Percentiles rank a stretch among this genome's conserved stretches.
phyloP scores from a whole-genome alignment of 805 yeast genomes.

The Candida coquimbonensis region DNA sequence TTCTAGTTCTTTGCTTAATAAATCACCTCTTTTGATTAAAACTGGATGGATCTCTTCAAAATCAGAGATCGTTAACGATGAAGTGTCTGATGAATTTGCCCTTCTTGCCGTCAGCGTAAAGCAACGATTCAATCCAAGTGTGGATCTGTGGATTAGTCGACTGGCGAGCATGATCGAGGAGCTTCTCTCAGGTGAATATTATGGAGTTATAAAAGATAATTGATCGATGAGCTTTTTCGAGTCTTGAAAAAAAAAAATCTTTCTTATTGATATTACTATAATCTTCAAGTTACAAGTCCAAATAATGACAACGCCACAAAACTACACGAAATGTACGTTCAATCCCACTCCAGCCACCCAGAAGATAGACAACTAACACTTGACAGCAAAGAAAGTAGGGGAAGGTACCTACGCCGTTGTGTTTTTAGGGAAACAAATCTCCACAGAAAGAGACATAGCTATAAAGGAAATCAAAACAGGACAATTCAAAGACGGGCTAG shows the following conservation, averaged over 20 bases:
- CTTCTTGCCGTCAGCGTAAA: neutral
- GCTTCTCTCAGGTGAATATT: too few species aligned
- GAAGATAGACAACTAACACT: neutral
- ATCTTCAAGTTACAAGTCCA: neutral
- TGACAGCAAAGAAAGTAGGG: conserved; percentile 80
- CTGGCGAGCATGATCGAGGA: too few species aligned
- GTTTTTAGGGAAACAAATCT: conserved; percentile 65
- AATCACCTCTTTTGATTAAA: conserved; percentile 39
- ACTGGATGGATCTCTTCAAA: conserved; percentile 36
- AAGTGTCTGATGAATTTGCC: neutral
- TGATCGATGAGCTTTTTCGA: too few species aligned
- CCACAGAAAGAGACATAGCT: conserved; percentile 61
- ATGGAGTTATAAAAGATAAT: too few species aligned
- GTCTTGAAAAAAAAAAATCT: too few species aligned
- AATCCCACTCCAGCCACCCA: too few species aligned
- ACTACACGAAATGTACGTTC: conserved; percentile 3
- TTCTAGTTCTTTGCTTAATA: conserved; percentile 33
- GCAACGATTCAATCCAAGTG: neutral
- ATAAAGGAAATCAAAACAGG: conserved; percentile 94
- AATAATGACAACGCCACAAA: neutral
- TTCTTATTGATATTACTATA: neutral
- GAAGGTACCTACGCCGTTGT: conserved; percentile 99
- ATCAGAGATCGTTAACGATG: neutral
- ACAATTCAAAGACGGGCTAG: conserved; percentile 90
- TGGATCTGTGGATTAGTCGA: neutral